These are phyloP conservation scores for Venturia nashicola DNA, from an alignment of 2,329 filamentous ascomycete genomes.

Conservation along the genomic window DNA sequence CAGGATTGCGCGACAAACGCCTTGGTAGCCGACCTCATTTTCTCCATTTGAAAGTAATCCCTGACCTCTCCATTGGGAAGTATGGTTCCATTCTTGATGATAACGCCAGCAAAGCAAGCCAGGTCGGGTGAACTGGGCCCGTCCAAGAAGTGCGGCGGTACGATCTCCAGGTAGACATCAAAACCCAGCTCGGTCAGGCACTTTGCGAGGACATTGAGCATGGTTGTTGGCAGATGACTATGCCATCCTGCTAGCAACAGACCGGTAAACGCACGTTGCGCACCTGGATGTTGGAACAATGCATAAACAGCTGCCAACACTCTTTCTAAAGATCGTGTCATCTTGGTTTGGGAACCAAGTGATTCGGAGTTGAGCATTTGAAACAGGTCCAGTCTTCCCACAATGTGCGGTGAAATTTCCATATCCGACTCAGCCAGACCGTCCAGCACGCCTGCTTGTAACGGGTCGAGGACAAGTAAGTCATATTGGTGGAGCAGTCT, in stretches of 20 bases:
- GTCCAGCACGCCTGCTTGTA: conserved; percentile 20
- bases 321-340: conserved; percentile 8
- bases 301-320: conserved; percentile 5
- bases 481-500: conserved; percentile 22
- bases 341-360: background rate
- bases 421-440: conserved; percentile 17
- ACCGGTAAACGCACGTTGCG: conserved; percentile 18
- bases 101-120: conserved; percentile 18
- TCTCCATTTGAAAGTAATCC: conserved; percentile 27
- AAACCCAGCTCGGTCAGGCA: conserved; percentile 21
- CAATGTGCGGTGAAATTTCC: conserved; percentile 20
- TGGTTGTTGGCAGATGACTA: conserved; percentile 17
- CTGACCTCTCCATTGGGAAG: conserved; percentile 21
- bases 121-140: conserved; percentile 17
- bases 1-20: conserved; percentile 25
- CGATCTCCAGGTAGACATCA: conserved; percentile 22
- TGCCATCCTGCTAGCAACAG: conserved; percentile 23
- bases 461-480: conserved; percentile 20
- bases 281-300: background rate
- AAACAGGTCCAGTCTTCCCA: conserved; percentile 20
- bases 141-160: conserved; percentile 22
- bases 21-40: conserved; percentile 25
- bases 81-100: conserved; percentile 25
- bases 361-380: conserved; percentile 14
- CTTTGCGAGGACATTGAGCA: conserved; percentile 20